These are phyloP conservation scores for Ogataea kodamae DNA, from an alignment of 805 yeast genomes.

Conservation along the genomic window DNA sequence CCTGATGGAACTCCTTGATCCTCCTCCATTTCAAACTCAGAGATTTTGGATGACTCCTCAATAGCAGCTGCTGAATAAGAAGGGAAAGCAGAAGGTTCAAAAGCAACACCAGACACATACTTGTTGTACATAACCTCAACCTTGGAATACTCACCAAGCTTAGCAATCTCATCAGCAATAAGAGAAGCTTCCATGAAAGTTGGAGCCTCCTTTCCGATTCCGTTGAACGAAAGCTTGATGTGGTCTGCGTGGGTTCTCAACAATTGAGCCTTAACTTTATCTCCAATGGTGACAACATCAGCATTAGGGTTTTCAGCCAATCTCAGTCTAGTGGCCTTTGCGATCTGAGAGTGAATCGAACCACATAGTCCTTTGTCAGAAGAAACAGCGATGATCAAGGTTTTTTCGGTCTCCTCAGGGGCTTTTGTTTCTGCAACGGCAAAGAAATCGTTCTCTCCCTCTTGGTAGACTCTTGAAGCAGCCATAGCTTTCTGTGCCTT, in stretches of 20 bases:
- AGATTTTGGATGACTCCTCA: slow-evolving; percentile 79
- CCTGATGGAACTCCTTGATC: slow-evolving; percentile 65
- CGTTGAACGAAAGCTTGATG: slow-evolving; percentile 75
- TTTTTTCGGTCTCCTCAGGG: slow-evolving; percentile 46
- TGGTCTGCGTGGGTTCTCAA: slow-evolving; percentile 72
- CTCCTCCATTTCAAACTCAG: slow-evolving; percentile 76
- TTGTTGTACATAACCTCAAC: slow-evolving; percentile 83
- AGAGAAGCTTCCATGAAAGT: slow-evolving; percentile 85
- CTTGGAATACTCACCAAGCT: slow-evolving; percentile 68
- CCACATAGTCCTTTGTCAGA: slow-evolving; percentile 99
- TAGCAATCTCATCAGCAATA: slow-evolving; percentile 78
- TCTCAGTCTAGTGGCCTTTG: slow-evolving; percentile 79
- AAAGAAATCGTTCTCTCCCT: slow-evolving; percentile 75
- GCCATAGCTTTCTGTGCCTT: slow-evolving; percentile 95
- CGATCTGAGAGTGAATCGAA: slow-evolving; percentile 92
- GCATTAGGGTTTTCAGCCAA: slow-evolving; percentile 59
- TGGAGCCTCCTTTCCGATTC: slow-evolving; percentile 96
- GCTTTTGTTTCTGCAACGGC: slow-evolving; percentile 74
- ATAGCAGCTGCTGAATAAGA: slow-evolving; percentile 69
- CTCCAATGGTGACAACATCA: slow-evolving; percentile 88
- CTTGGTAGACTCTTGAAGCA: slow-evolving; percentile 79
- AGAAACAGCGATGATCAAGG: slow-evolving; percentile 81
- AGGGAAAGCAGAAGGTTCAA: slow-evolving; percentile 73
- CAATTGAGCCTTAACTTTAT: slow-evolving; percentile 87
- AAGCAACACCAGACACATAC: slow-evolving; percentile 83